Evolutionary conservation across 225 moss, liverwort and hornwort species (phyloP), one percentile per base, ranked within the genome.

Genomic region (Physcomitrium patens): DNA sequence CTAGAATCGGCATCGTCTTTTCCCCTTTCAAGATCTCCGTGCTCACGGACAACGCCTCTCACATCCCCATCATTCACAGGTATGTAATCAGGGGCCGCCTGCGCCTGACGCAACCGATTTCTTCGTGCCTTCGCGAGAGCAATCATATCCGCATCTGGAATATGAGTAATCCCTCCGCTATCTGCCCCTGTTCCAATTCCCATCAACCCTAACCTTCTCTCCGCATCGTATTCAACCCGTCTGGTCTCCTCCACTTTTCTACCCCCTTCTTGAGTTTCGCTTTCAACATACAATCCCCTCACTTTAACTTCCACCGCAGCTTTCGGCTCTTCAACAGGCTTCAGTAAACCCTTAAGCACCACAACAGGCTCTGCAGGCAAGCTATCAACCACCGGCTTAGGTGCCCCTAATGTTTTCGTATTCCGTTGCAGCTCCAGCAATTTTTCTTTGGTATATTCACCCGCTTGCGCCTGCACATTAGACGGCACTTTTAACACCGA

Each of bases 371-470:
- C 93, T 3, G 82, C 48, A 45, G 87, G 87, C 72, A 85, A 86
- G 37, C 71, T 89, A 59, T 93, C 93, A 9, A 76, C 81, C 45
- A 80, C 71, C 41, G 85, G 48, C 67, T 87, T 87, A 18, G 91
- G 85, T 8, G 82, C 94, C 31, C 97, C 97, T 5, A 97, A 77
- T 8, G 89, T 80, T 69, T 95, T 90, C 20, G 91, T 95, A 51
- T 95, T 93, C 23, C 95, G 86, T 60, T 95, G 95, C 27, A 99
- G 86, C 83, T 99, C 99, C 16, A 93, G 86, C 12, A 99, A 83
- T 72, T 92, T 99, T 57, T 99, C 99, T 63, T 95, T 99, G 17
- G 95, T 95, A 19, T 99, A 99, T 79, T 99, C 99, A 23, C 99
- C 99, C 50, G 81, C 86, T 59, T 86, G 91, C 55, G 99, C 70